phyloP scores from a whole-genome alignment of 192 early-diverging fungal genomes.

The Mycoemilia scoparia region DNA sequence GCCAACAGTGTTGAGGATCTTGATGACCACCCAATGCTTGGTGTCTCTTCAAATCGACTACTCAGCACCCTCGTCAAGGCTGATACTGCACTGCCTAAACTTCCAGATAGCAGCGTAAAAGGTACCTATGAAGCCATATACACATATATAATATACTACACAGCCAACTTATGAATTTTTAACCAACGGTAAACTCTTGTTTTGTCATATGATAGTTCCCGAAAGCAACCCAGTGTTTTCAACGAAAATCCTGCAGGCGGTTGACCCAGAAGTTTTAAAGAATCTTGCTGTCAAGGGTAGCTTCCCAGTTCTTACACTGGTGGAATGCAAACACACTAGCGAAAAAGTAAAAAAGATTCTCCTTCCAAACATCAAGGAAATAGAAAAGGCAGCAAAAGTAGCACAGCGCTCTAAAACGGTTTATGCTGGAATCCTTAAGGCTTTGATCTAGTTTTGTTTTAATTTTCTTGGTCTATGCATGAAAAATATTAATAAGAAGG shows the following conservation, averaged over 20 bases:
- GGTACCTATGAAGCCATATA: neutral
- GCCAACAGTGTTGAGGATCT: neutral
- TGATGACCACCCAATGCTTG: neutral
- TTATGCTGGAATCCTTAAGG: too few relatives aligned
- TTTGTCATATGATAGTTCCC: slow-evolving; percentile 2
- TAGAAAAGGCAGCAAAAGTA: slow-evolving; percentile 2
- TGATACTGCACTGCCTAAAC: slow-evolving; percentile 7
- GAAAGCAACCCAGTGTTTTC: slow-evolving; percentile 12
- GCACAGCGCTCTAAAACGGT: too few relatives aligned
- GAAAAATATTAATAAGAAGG: too few relatives aligned
- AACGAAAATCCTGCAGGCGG: slow-evolving; percentile 9
- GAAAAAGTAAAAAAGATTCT: slow-evolving; percentile 9
- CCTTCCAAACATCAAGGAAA: slow-evolving; percentile 1
- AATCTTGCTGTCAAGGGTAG: slow-evolving; percentile 14
- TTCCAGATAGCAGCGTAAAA: slow-evolving; percentile 3
- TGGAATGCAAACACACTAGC: slow-evolving; percentile 17
- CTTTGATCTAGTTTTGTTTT: too few relatives aligned
- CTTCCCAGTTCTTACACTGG: slow-evolving; percentile 27
- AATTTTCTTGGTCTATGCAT: too few relatives aligned
- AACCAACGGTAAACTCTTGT: too few relatives aligned
- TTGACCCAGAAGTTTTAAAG: slow-evolving; percentile 8
- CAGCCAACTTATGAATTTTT: neutral
- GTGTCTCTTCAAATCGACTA: slow-evolving; percentile 11
- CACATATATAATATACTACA: neutral
- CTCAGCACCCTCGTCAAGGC: slow-evolving; percentile 20